These are phyloP conservation scores for Talaromyces albobiverticillius DNA, from an alignment of 2,329 filamentous ascomycete species.

Conservation along the genomic window DNA sequence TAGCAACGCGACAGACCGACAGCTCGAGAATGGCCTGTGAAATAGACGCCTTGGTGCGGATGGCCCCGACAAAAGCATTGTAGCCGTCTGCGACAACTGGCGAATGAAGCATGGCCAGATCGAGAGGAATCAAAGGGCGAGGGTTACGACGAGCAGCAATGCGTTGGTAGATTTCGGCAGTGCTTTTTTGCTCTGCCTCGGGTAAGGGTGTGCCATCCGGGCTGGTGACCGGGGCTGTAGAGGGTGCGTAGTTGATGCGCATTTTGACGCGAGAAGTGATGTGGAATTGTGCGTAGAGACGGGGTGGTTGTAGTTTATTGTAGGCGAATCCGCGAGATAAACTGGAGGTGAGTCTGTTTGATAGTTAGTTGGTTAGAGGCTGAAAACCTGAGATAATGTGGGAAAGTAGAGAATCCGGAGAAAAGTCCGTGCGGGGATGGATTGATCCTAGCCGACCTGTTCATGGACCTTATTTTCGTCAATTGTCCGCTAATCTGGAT, in stretches of 20 bases:
- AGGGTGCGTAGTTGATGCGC: slow-evolving; percentile 37
- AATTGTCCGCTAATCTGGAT: background rate
- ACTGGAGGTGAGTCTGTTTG: background rate
- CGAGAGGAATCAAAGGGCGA: slow-evolving; percentile 70
- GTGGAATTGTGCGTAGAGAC: background rate
- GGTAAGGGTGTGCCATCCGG: slow-evolving; percentile 19
- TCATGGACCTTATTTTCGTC: background rate
- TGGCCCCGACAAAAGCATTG: slow-evolving; percentile 56
- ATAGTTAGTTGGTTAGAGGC: too few relatives aligned
- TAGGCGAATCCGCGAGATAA: background rate
- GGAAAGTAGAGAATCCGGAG: background rate
- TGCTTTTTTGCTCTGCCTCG: slow-evolving; percentile 10
- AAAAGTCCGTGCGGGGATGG: background rate
- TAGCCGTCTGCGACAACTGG: slow-evolving; percentile 71
- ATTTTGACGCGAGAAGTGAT: slow-evolving; percentile 19
- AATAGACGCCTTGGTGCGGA: slow-evolving; percentile 51
- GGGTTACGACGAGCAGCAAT: slow-evolving; percentile 65
- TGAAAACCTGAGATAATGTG: too few relatives aligned
- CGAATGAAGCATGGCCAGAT: slow-evolving; percentile 71
- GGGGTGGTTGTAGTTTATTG: background rate
- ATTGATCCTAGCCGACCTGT: background rate
- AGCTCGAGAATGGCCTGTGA: slow-evolving; percentile 63
- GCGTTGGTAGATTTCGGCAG: slow-evolving; percentile 56
- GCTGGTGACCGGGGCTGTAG: slow-evolving; percentile 19
- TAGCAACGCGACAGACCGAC: slow-evolving; percentile 75